phyloP scores from a whole-genome alignment of 257 asterid species.

The Orobanche coerulescens region DNA sequence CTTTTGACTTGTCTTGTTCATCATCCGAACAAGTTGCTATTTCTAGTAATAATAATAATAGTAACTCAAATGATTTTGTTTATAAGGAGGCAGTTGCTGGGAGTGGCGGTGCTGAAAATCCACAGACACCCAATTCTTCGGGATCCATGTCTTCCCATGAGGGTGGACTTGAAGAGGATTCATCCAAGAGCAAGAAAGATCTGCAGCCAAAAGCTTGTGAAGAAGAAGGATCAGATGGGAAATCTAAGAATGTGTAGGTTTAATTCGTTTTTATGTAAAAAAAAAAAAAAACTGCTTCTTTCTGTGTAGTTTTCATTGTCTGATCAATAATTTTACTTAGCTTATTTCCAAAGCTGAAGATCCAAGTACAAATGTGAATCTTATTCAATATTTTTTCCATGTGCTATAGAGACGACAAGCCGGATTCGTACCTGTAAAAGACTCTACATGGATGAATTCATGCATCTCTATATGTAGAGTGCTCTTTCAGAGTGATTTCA shows the following conservation, averaged over 20 bases:
- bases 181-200: constrained; percentile 42
- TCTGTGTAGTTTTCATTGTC: not conserved
- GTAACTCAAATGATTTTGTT: constrained; percentile 8
- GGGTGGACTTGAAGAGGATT: constrained; percentile 52
- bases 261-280: not conserved
- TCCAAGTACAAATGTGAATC: not conserved
- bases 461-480: not conserved
- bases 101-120: constrained; percentile 27
- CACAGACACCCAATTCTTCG: constrained; percentile 37
- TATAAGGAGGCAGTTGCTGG: constrained; percentile 7
- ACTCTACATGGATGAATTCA: no score
- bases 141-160: constrained; percentile 54
- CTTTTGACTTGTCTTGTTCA: constrained; percentile 34
- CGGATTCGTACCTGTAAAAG: no score
- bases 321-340: constrained; percentile 14
- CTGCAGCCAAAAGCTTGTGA: constrained; percentile 28
- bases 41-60: not conserved
- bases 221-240: constrained; percentile 35
- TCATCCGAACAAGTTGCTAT: constrained; percentile 24
- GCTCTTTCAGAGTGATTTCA: no score
- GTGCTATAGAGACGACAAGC: no score
- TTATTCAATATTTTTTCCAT: constrained; percentile 12
- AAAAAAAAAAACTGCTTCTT: no score
- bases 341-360: constrained; percentile 22
- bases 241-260: constrained; percentile 56